Evolutionary conservation across 805 yeast species (phyloP), one percentile per base, ranked within the genome.

Genomic region (Debaryomyces tyrocola): DNA sequence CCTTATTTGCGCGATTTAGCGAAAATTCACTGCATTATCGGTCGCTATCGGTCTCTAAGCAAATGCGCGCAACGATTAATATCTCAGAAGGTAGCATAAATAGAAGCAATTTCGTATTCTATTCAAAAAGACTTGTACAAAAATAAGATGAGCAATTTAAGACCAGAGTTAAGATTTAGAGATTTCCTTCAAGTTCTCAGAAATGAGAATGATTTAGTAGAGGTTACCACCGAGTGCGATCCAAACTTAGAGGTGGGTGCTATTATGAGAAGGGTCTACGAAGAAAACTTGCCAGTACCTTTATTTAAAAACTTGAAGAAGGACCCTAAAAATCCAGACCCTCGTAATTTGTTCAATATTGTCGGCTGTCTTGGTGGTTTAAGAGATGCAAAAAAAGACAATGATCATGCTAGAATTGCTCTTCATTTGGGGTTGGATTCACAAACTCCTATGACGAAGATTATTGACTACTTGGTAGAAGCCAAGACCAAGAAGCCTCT

Each of bases 211-310:
- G 65, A 60, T 46, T 46, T 60, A 31, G 51, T 56, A 18, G 63
- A 59, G 37, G 53, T 60, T 35, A 41, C 37, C 21, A 41, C 51
- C 33, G 57, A 60, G 43, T 49, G 60, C 7, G 64, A 60, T 43
- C 64, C 64, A 9, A 33, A 50, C 29, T 47, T 54, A 20, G 65
- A 60, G 46, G 60, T 54, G 4, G 65, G 64, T n/a, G 64, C 64
- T 20, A 56, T 60, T 33, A 58, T 52, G 52, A 59, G 64, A 48
- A 57, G 49, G 41, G 58, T 45, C 11, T 58, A 57, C 27, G 64
- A 58, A 46, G 51, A 49, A 6, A 41, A 54, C 27, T 31, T 48
- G 15, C 53, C 62, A 4, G 65, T 57, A 10, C 65, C 65, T 2
- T 51, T 50, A 14, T 54, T 60, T 47, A 54, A 46, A 21, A 58